Evolutionary conservation across 306 rosid genomes (phyloP).

Genomic region (Medicago lupulina): DNA sequence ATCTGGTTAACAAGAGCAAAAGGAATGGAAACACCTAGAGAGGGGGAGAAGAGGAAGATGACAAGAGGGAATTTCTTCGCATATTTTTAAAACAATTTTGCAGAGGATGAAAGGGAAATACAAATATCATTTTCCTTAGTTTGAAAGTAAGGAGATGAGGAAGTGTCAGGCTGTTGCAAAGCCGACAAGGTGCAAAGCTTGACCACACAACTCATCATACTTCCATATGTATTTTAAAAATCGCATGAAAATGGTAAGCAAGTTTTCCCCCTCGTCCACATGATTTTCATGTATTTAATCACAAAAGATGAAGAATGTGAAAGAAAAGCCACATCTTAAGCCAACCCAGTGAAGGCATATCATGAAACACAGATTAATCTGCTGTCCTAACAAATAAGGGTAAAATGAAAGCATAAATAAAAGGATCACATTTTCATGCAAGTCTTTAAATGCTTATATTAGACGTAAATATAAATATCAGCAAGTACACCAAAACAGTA

Average conservation of each 20-base stretch:
- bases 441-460: slow-evolving; percentile 16
- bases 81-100: not conserved
- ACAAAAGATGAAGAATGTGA: not conserved
- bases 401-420: not conserved
- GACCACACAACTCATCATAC: not conserved
- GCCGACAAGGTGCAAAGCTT: not conserved
- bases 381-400: not conserved
- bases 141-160: not conserved
- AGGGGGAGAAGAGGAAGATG: no score
- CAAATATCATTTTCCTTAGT: not conserved
- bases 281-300: not conserved
- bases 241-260: not conserved
- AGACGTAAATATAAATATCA: slow-evolving; percentile 25
- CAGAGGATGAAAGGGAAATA: not conserved
- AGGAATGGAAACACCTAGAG: no score
- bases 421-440: slow-evolving; percentile 16
- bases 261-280: not conserved
- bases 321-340: not conserved
- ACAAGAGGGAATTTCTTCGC: not conserved
- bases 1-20: no score
- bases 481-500: slow-evolving; percentile 18
- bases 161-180: not conserved
- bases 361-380: not conserved
- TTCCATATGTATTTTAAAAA: not conserved
- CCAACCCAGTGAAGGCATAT: not conserved